A percentile compares a stretch with the other conserved stretches of the same genome.
Evolutionary conservation across 2,329 filamentous ascomycete genomes (phyloP).

Genomic region (Scedosporium minutisporum): DNA sequence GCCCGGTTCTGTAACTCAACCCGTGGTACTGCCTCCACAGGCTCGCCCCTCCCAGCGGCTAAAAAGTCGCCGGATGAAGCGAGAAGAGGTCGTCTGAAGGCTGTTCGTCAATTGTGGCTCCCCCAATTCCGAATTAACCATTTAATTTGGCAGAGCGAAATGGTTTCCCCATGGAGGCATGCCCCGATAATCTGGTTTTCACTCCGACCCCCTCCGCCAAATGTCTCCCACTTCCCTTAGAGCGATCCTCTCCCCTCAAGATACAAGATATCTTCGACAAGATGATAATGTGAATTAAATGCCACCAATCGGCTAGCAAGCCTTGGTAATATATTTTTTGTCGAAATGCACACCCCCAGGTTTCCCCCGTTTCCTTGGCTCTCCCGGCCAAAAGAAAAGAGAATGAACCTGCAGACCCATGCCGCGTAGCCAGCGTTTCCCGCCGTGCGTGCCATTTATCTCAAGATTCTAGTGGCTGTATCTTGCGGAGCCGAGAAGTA

Average conservation of each 20-base stretch:
- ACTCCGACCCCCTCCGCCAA: background rate
- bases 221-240: too few relatives aligned
- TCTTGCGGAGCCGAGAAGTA: too few relatives aligned
- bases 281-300: background rate
- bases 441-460: too few relatives aligned
- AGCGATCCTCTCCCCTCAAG: too few relatives aligned
- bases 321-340: background rate
- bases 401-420: background rate
- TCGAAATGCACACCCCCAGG: background rate
- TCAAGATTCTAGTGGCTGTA: too few relatives aligned
- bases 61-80: background rate
- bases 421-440: background rate
- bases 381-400: background rate
- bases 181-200: background rate
- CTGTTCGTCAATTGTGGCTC: background rate
- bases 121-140: background rate
- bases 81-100: background rate
- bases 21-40: background rate
- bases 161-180: background rate
- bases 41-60: background rate
- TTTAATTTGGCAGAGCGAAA: background rate
- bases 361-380: background rate
- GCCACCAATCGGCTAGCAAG: background rate
- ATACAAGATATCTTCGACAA: too few relatives aligned
- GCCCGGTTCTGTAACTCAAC: background rate